Base-by-base conservation (phyloP, 106 monocot species). In the Dioscorea alata region DNA sequence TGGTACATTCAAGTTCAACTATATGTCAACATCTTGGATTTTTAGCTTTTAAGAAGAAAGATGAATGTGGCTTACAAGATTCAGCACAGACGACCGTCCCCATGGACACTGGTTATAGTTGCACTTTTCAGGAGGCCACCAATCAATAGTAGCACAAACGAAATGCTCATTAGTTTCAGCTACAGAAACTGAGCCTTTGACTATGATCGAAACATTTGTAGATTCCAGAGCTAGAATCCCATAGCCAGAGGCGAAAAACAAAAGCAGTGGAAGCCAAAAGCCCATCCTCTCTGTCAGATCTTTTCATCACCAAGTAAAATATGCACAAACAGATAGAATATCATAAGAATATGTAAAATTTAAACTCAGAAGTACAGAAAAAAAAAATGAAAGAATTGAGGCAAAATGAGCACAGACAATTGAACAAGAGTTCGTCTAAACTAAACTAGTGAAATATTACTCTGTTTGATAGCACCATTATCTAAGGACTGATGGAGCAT, bases 111-210 rank as follows among this genome's bases (percentile, higher is more conserved):
- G 80, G 20, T 84, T 64, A 35, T 89, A 86, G 49, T 89, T 83
- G 49, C 96, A 96, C 69, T 96, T 91, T 64, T 91, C 82, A 33
- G 84, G 80, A 71, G 91, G 96, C 96, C 96, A 96, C 96, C 96
- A 96, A 81, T 96, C 96, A 58, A 96, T 73, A 66, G 96, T 96
- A 52, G 96, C 88, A 63, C 96, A 96, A 16, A 96, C 64, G 60
- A 82, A 91, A 71, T 80, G 74, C 24, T 86, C 80, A 61, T 84
- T 69, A 7, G 86, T 96, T 50, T 86, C 80, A 48, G 86, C 96
- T 10, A 81, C 42, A 20, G 69, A 58, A 15, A 57, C 33, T 24
- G 86, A 78, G 6, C 86, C 86, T 12, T 73, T 71, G 34, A 96
- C 60, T 48, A 73, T 84, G 23, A 91, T 48, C 0, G 75, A 79